phyloP scores from a whole-genome alignment of 2,329 filamentous ascomycete species.

The Lasiodiplodia gonubiensis region DNA sequence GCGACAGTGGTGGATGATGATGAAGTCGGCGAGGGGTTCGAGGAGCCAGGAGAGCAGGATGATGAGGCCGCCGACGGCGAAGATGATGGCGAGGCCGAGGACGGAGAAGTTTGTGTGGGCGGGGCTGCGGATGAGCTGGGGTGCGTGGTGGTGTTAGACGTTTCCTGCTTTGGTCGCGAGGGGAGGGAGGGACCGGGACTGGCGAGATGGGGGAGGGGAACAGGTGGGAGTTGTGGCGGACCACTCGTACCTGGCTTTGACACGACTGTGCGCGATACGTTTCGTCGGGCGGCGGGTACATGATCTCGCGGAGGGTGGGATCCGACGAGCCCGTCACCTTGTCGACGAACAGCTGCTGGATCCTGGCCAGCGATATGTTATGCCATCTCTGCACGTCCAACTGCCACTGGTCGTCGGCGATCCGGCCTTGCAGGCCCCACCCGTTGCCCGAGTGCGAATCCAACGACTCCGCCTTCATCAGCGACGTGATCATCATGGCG shows the following conservation, averaged over 20 bases:
- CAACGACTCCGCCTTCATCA: background rate
- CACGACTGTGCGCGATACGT: background rate
- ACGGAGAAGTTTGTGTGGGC: constrained; percentile 33
- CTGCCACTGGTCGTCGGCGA: constrained; percentile 31
- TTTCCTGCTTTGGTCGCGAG: background rate
- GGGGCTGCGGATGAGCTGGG: constrained; percentile 31
- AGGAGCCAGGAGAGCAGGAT: constrained; percentile 31
- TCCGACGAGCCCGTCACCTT: constrained; percentile 4
- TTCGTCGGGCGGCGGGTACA: background rate
- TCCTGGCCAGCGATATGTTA: constrained; percentile 20
- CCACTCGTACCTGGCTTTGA: background rate
- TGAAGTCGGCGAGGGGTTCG: background rate
- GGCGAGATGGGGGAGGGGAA: no score
- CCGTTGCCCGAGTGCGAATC: background rate
- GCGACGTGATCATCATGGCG: background rate
- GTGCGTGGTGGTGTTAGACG: background rate
- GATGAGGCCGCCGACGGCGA: constrained; percentile 33
- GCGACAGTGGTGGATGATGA: no score
- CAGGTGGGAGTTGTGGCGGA: background rate
- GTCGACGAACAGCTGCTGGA: constrained; percentile 27
- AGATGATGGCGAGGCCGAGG: constrained; percentile 35
- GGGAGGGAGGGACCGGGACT: no score
- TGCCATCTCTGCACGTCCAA: constrained; percentile 30
- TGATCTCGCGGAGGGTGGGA: background rate
- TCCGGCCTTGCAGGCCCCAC: constrained; percentile 7